Evolutionary conservation across 225 moss, liverwort and hornwort genomes (phyloP), one percentile per base, ranked within the genome.

Genomic region (Thuidium tamariscinum): DNA sequence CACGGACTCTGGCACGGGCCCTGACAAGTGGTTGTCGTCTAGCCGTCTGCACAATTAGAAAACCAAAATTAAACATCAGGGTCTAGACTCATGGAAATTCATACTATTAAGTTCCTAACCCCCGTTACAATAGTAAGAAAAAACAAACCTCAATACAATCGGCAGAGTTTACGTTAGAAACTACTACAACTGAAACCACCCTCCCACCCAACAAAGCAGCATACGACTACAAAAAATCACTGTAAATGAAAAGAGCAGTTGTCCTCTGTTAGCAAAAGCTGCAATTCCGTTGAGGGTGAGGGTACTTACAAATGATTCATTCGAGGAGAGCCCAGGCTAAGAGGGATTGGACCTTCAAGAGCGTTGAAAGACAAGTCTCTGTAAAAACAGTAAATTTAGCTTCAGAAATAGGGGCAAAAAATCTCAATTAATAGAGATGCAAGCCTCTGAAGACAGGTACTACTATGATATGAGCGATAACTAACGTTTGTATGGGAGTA

Each of bases 281-380:
- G 13, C 54, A 56, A 41, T 51, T 63, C n/a, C 51, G 6, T 66
- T 77, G 36, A 85, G 19, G 59, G 74, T 27, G 73, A 73, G 30
- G 26, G 44, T 29, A 82, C 96, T 87, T 95, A 99, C 98, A 99
- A 91, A 82, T 91, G 93, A 37, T 77, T 89, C 61, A 99, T 97
- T 84, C 87, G 90, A 44, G 95, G 82, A 87, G 96, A 96, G 74
- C 96, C 97, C 80, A 99, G 82, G 86, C 95, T 99, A n/a, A 90
- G 48, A 48, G 98, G 98, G 46, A 99, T 97, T 75, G 86, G 80
- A 70, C 98, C 98, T 67, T 89, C 94, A 79, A 99, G 85, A 87
- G 80, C 66, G 79, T 99, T 99, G 73, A 80, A 88, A 56, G 98
- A 99, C 7, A 99, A 88, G 84, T 99, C 98, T 91, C 98, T 99